phyloP scores from a whole-genome alignment of 495 filamentous ascomycete species.

The Aspergillus kassunensis region DNA sequence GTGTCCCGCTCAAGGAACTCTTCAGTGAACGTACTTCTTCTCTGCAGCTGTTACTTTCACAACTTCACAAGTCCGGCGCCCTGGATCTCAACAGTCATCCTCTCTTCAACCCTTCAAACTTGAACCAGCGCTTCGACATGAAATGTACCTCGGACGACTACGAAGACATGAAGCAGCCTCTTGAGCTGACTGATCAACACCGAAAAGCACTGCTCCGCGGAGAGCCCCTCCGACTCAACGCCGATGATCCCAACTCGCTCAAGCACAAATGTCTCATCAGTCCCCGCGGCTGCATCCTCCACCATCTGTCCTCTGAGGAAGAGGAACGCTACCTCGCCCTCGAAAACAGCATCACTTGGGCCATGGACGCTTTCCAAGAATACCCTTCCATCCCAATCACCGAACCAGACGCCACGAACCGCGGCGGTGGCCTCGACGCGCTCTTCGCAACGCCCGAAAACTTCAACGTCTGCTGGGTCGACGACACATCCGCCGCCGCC shows the following conservation, averaged over 20 bases:
- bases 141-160: constrained; percentile 45
- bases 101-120: constrained; percentile 51
- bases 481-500: constrained; percentile 25
- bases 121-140: constrained; percentile 51
- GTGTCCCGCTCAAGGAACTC: constrained; percentile 35
- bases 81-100: constrained; percentile 48
- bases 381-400: constrained; percentile 26
- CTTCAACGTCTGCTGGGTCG: constrained; percentile 42
- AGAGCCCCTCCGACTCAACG: constrained; percentile 35
- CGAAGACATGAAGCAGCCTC: constrained; percentile 33
- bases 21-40: constrained; percentile 39
- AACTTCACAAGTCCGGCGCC: constrained; percentile 46
- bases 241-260: constrained; percentile 30
- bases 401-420: constrained; percentile 37
- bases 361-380: constrained; percentile 28
- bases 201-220: constrained; percentile 40
- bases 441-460: constrained; percentile 42
- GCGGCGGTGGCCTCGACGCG: constrained; percentile 40
- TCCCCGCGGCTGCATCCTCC: constrained; percentile 72
- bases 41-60: constrained; percentile 43
- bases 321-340: constrained; percentile 73
- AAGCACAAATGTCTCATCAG: constrained; percentile 61
- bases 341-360: constrained; percentile 53
- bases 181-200: constrained; percentile 37
- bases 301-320: constrained; percentile 69